Evolutionary conservation across 768 basidiomycete species (phyloP).

Genomic region (Kwoniella bestiolae): DNA sequence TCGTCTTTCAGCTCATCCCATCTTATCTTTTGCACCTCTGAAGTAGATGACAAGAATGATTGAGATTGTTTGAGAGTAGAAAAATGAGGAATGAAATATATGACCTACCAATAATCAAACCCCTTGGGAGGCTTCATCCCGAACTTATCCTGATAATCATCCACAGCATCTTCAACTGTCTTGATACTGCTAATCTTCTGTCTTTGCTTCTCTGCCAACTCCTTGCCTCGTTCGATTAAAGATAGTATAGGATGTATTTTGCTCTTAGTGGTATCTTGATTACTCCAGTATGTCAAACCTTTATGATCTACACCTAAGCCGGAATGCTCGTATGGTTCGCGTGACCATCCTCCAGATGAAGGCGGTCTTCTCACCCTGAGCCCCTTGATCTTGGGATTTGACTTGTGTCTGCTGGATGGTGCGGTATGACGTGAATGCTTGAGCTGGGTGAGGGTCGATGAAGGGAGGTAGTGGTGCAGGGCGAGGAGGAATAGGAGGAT

Average conservation of each 20-base stretch:
- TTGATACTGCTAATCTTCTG: slow-evolving; percentile 29
- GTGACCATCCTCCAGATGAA: slow-evolving; percentile 6
- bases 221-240: slow-evolving; percentile 41
- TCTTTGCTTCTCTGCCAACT: slow-evolving; percentile 26
- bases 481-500: slow-evolving; percentile 15
- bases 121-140: slow-evolving; percentile 41
- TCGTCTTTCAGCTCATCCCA: too few relatives aligned
- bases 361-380: neutral
- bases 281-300: slow-evolving; percentile 21
- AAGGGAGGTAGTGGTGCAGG: slow-evolving; percentile 9
- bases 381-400: neutral
- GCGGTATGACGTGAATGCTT: neutral
- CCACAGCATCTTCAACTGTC: slow-evolving; percentile 36
- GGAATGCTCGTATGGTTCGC: slow-evolving; percentile 15
- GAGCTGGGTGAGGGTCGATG: slow-evolving; percentile 12
- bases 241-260: slow-evolving; percentile 37
- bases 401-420: neutral
- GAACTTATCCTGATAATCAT: slow-evolving; percentile 41
- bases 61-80: too few relatives aligned
- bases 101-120: slow-evolving; percentile 41
- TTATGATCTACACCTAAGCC: slow-evolving; percentile 19
- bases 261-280: neutral
- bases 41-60: too few relatives aligned
- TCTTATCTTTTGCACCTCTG: too few relatives aligned
- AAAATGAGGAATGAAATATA: neutral